Evolutionary conservation across 371 early-diverging fungal genomes (phyloP).

Genomic region (Rhizomucor miehei): DNA sequence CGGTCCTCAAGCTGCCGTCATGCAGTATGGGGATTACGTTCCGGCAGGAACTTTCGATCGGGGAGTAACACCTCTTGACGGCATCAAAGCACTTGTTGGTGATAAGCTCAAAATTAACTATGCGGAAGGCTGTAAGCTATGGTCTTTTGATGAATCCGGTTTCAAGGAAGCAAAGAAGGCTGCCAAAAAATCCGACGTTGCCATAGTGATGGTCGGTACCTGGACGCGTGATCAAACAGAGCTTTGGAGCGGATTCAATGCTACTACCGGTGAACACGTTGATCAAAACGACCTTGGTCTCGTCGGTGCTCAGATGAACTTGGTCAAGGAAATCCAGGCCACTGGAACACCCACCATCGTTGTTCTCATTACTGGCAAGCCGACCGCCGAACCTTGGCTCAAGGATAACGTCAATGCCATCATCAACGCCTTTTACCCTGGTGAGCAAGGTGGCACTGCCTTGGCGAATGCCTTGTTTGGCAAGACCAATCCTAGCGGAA

Average conservation of each 20-base stretch:
- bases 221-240: slow-evolving; percentile 21
- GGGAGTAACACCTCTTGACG: slow-evolving; percentile 31
- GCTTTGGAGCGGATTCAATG: slow-evolving; percentile 17
- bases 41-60: slow-evolving; percentile 16
- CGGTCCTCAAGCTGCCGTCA: slow-evolving; percentile 41
- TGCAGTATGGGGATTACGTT: slow-evolving; percentile 22
- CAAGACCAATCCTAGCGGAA: slow-evolving; percentile 49
- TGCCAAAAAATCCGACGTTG: slow-evolving; percentile 37
- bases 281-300: slow-evolving; percentile 20
- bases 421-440: slow-evolving; percentile 41
- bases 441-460: slow-evolving; percentile 44
- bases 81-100: slow-evolving; percentile 28
- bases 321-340: slow-evolving; percentile 36
- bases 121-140: slow-evolving; percentile 22
- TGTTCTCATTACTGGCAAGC: slow-evolving; percentile 29
- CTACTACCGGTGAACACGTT: slow-evolving; percentile 24
- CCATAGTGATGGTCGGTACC: slow-evolving; percentile 44
- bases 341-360: slow-evolving; percentile 41
- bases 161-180: slow-evolving; percentile 20
- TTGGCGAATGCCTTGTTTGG: slow-evolving; percentile 51
- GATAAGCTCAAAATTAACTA: slow-evolving; percentile 22
- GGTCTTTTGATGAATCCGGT: slow-evolving; percentile 32
- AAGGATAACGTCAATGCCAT: slow-evolving; percentile 40
- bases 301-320: slow-evolving; percentile 17
- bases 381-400: slow-evolving; percentile 39